These are phyloP conservation scores for Desmodesmus armatus DNA, from an alignment of 139 green algal genomes.

Conservation along the genomic window DNA sequence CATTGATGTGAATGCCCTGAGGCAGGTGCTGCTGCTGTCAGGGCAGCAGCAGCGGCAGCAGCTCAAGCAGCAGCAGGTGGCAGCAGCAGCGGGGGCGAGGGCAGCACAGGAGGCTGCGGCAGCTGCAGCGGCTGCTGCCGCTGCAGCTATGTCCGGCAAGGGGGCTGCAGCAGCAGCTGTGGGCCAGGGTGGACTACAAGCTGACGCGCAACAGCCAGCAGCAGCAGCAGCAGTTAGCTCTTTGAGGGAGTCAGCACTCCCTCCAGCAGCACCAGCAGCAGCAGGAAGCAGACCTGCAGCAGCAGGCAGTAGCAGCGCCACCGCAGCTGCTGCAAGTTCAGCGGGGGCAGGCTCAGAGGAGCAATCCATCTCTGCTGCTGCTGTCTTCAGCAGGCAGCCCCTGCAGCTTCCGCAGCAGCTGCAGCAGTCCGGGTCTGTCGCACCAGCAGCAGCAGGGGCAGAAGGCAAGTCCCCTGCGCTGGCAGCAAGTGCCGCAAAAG, in stretches of 20 bases:
- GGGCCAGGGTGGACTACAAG: neutral
- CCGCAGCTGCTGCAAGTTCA: constrained; percentile 36
- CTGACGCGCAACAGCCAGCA: neutral
- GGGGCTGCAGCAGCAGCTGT: constrained; percentile 13
- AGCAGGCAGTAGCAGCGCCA: constrained; percentile 21
- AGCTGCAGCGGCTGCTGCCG: constrained; percentile 3
- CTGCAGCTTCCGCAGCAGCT: no score
- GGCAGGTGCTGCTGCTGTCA: neutral
- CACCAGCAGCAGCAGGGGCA: no score
- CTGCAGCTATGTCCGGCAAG: neutral
- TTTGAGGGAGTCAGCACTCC: neutral
- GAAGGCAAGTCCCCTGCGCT: no score
- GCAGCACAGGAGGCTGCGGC: neutral
- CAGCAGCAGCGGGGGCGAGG: neutral
- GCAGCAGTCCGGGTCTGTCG: no score
- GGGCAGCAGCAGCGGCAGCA: neutral
- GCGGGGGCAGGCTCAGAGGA: neutral
- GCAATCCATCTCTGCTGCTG: neutral
- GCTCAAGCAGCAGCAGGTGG: neutral
- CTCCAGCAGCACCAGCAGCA: constrained; percentile 16
- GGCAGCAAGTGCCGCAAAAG: neutral
- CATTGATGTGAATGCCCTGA: neutral
- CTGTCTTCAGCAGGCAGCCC: neutral
- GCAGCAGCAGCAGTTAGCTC: constrained; percentile 4
- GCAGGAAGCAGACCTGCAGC: constrained; percentile 30